Conservation (phyloP, 176 grass and related monocot genomes). For the Juncus effusus region DNA sequence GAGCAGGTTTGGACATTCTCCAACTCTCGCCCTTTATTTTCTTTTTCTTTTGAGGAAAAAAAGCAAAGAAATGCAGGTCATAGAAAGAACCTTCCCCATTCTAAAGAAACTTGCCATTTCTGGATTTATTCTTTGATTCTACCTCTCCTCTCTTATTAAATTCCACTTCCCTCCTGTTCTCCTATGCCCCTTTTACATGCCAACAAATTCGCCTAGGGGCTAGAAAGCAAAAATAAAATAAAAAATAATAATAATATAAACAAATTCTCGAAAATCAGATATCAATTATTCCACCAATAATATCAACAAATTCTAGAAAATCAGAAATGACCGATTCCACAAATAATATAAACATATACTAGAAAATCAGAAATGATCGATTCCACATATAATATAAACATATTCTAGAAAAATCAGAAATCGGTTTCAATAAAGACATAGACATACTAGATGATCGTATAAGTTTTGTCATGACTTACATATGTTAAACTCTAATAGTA, state of each 20-base stretch:
- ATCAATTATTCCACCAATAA: neutral
- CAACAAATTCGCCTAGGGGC: neutral
- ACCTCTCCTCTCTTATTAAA: constrained; percentile 13
- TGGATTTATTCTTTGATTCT: constrained; percentile 35
- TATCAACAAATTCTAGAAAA: neutral
- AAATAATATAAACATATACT: neutral
- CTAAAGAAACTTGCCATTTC: constrained; percentile 38
- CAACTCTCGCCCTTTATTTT: constrained; percentile 30
- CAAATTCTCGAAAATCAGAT: neutral
- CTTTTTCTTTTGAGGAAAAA: constrained; percentile 58
- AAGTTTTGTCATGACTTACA: neutral
- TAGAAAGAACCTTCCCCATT: constrained; percentile 41
- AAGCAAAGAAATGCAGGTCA: constrained; percentile 35
- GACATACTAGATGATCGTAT: too few species aligned
- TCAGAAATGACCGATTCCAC: neutral
- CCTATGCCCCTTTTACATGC: neutral
- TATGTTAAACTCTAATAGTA: neutral
- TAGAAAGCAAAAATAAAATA: neutral
- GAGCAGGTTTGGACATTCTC: constrained; percentile 32
- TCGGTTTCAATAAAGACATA: neutral
- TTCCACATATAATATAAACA: too few species aligned
- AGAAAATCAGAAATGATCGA: neutral
- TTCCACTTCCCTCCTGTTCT: neutral
- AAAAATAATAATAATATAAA: neutral
- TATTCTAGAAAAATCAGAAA: neutral